Conservation (phyloP, 768 basidiomycete genomes). For the Chalciporus pseudorubinellus region DNA sequence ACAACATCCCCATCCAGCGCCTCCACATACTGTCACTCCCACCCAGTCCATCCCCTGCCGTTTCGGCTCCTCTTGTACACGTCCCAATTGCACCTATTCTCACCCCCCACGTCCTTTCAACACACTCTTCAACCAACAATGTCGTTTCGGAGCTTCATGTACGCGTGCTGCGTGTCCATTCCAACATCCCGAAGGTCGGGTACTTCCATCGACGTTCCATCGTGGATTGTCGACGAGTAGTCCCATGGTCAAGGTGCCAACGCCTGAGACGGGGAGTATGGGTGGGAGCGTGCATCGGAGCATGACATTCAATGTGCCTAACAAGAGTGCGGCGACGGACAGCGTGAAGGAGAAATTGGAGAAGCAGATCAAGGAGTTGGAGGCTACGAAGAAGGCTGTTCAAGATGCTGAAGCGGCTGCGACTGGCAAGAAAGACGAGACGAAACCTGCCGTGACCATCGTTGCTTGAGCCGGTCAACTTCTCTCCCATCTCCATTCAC, state of each 20-base stretch:
- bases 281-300: conserved; percentile 67
- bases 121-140: conserved; percentile 50
- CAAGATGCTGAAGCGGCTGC: conserved; percentile 60
- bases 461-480: conserved; percentile 24
- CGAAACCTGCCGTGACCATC: conserved; percentile 43
- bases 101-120: conserved; percentile 52
- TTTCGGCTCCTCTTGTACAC: conserved; percentile 70
- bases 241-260: conserved; percentile 58
- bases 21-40: conserved; percentile 27
- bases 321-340: conserved; percentile 23
- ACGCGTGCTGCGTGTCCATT: conserved; percentile 86
- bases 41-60: conserved; percentile 50
- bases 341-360: conserved; percentile 49
- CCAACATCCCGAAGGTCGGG: conserved; percentile 86
- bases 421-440: conserved; percentile 59
- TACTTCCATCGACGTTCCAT: conserved; percentile 77
- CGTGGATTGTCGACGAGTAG: conserved; percentile 64
- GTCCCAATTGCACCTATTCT: conserved; percentile 62
- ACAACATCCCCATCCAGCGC: conserved; percentile 30
- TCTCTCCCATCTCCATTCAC: background rate
- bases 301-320: conserved; percentile 59
- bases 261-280: conserved; percentile 67
- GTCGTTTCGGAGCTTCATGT: conserved; percentile 83
- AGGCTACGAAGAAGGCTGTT: conserved; percentile 68
- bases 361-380: conserved; percentile 59